phyloP scores from a whole-genome alignment of 106 monocot species.

The Posidonia australis region DNA sequence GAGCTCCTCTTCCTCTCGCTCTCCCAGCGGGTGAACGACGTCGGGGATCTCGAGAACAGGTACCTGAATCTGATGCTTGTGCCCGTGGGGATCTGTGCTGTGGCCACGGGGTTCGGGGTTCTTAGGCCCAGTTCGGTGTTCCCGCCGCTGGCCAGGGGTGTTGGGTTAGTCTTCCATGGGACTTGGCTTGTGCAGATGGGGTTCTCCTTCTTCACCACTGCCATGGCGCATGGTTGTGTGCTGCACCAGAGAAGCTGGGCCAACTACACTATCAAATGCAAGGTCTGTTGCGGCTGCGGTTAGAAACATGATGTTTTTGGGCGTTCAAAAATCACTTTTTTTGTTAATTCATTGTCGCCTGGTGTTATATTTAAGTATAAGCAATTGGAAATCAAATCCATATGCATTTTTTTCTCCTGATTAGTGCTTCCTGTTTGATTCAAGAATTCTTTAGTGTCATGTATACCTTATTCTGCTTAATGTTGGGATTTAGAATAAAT shows the following conservation, averaged over 20 bases:
- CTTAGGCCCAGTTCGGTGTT: conserved; percentile 25
- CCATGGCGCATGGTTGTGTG: conserved; percentile 59
- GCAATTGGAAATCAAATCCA: no score
- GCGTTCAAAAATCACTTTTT: no score
- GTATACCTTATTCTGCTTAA: no score
- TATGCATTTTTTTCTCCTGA: no score
- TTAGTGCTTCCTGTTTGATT: no score
- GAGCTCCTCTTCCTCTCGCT: conserved; percentile 47
- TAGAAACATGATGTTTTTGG: no score
- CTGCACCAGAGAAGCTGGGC: conserved; percentile 29
- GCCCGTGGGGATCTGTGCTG: conserved; percentile 43
- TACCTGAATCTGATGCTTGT: conserved; percentile 66
- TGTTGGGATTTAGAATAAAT: no score
- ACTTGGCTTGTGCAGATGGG: conserved; percentile 92
- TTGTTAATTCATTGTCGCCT: no score
- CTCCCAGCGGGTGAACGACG: conserved; percentile 18
- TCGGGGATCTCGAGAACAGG: conserved; percentile 52
- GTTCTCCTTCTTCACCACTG: conserved; percentile 79
- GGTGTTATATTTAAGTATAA: no score
- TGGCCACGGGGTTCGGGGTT: conserved; percentile 27
- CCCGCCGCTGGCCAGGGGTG: conserved; percentile 51
- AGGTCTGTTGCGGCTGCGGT: not conserved
- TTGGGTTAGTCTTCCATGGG: conserved; percentile 63
- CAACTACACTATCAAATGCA: conserved; percentile 53
- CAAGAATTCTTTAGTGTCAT: no score